Evolutionary conservation across 1,139 yeast species (phyloP), one percentile per base, ranked within the genome.

Genomic region (Taphrina communis): DNA sequence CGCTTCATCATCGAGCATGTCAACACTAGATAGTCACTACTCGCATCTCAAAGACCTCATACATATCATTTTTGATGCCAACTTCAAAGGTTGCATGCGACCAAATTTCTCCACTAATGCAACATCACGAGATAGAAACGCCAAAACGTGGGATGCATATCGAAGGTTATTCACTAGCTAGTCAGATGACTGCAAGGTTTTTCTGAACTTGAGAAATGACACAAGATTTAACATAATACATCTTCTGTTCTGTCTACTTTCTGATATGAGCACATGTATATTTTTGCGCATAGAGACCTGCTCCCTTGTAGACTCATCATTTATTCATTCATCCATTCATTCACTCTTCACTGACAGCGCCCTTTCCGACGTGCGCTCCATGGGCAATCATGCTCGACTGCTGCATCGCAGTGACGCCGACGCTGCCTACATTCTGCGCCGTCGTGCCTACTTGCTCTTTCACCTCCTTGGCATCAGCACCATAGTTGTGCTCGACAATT

Each of bases 401-500:
- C 19, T 58, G 25, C 17, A 58, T 5, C 6, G 53, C 62, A 1
- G 62, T 58, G 42, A 46, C 41, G n/a, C 62, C 62, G 9, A 46
- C 42, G n/a, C 62, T 58, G 38, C 62, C 62, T 19, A 46, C 53
- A 31, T 58, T 58, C 52, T 14, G 51, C n/a, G 44, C 38, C 41
- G 62, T 58, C 9, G 62, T 58, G 35, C 41, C 62, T 5, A 44
- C 53, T 17, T 2, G 42, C n/a, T 58, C 62, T 41, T 58, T 58
- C 41, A 58, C 35, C 25, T 42, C 44, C 31, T 17, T 31, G 8
- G 62, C 62, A 25, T 58, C 41, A 2, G 51, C 36, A 9, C 62
- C 62, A 35, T 58, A 58, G 17, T 42, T 42, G 42, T 58, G 62
- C 51, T 63, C 67, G 12, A 63, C 42, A 8, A 44, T 55, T 61